Conservation (phyloP, 169 alveolate species). For the Eimeria acervulina region DNA sequence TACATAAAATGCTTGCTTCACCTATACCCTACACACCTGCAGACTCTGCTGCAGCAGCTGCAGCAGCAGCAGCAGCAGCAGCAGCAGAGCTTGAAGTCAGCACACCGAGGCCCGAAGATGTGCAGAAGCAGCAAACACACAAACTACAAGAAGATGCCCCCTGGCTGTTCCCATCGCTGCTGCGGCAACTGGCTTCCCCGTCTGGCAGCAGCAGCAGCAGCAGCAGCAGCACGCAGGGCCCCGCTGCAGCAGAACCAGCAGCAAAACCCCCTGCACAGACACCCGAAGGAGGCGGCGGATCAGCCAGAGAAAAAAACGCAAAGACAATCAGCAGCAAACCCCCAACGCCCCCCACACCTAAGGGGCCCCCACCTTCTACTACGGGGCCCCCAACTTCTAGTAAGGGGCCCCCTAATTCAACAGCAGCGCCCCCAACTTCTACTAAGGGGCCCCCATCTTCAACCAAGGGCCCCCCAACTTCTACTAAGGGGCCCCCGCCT, state of each 20-base stretch:
- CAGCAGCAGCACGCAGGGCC: too few relatives aligned
- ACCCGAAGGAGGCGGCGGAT: too few relatives aligned
- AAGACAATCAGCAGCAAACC: background rate
- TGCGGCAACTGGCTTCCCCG: background rate
- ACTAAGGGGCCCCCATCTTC: background rate
- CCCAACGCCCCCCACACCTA: background rate
- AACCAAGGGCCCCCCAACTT: background rate
- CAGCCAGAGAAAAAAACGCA: background rate
- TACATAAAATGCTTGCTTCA: constrained; percentile 5
- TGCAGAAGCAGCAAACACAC: background rate
- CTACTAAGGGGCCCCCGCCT: constrained; percentile 36
- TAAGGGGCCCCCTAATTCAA: background rate
- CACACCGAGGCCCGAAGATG: constrained; percentile 32
- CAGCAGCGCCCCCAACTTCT: background rate
- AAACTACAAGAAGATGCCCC: constrained; percentile 66
- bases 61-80: background rate
- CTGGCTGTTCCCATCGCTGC: constrained; percentile 31
- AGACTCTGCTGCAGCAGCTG: background rate
- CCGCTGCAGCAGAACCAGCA: too few relatives aligned
- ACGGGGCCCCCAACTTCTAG: background rate
- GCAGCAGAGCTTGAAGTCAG: background rate
- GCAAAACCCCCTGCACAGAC: too few relatives aligned
- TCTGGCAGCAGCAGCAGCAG: too few relatives aligned
- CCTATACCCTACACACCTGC: background rate
- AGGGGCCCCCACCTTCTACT: background rate